Evolutionary conservation across 495 filamentous ascomycete genomes (phyloP), one percentile per base, ranked within the genome.

Genomic region (Chlorociboria aeruginascens): DNA sequence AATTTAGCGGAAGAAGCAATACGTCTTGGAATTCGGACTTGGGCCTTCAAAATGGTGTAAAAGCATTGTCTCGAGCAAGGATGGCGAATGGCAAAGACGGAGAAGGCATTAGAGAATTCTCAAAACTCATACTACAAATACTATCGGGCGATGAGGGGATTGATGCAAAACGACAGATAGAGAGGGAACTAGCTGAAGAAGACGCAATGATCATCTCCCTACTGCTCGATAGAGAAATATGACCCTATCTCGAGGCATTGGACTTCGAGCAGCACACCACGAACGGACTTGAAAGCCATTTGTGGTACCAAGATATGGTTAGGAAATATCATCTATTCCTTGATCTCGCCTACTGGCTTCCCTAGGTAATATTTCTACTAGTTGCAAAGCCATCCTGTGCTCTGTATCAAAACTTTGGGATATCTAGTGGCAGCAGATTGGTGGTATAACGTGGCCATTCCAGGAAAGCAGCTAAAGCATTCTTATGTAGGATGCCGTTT

Each of bases 61-160:
- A 58, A 1, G 66, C 62, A 28, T 49, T 73, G 34, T 51, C 54
- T 17, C 55, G 38, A 30, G 66, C 63, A 28, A 43, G 65, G 43
- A 59, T 54, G n/a, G 51, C 58, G 32, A 58, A 62, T 6, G 56
- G 56, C 10, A 61, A 66, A 25, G 62, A 54, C 20, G 69, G 68
- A 17, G 67, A 73, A 38, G 68, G 32, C 46, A 63, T 72, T 51
- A 64, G 57, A 47, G 72, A 70, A 68, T 78, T 57, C 55, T 68
- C 55, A 45, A 66, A 64, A 47, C 61, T 60, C 48, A 63, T 66
- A 49, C 57, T 66, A 31, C 61, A 64, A 40, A 51, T 71, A 17
- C 45, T 73, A 8, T 42, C 42, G 13, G 43, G 46, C 13, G 54
- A 57, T 35, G 31, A 20, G 7, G 50, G 41, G 2, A 17, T 40